These are phyloP conservation scores for Kodamaea laetipori DNA, from an alignment of 805 yeast species.

Conservation along the genomic window DNA sequence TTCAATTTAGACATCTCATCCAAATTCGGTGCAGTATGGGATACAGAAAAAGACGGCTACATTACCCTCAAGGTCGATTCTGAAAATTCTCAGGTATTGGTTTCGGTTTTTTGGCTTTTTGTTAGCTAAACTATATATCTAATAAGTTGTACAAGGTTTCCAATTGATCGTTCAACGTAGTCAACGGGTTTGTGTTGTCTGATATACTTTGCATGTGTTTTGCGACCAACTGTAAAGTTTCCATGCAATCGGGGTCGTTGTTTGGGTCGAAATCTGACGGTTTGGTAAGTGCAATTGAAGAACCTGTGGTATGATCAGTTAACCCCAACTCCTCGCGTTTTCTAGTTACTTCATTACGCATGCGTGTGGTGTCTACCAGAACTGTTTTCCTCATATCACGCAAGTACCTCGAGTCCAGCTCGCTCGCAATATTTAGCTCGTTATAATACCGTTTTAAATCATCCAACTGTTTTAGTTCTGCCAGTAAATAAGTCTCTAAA, in stretches of 20 bases:
- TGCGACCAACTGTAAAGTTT: constrained; percentile 18
- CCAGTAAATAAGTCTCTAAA: constrained; percentile 41
- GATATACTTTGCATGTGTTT: constrained; percentile 19
- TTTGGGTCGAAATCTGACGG: constrained; percentile 14
- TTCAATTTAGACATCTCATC: constrained; percentile 30
- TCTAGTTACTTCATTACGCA: constrained; percentile 6
- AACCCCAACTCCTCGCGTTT: constrained; percentile 7
- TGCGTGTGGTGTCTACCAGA: constrained; percentile 7
- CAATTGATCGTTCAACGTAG: constrained; percentile 18
- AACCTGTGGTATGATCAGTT: not conserved
- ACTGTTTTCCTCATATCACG: constrained; percentile 31
- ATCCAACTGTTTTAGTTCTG: constrained; percentile 40
- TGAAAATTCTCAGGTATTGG: constrained; percentile 6
- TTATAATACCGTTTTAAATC: constrained; percentile 32
- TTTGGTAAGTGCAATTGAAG: no score
- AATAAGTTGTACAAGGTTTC: constrained; percentile 19
- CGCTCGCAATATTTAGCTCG: constrained; percentile 24
- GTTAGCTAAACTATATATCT: constrained; percentile 12
- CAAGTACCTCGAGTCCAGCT: constrained; percentile 37
- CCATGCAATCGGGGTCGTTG: constrained; percentile 19
- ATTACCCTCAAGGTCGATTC: constrained; percentile 34
- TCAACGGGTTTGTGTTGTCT: constrained; percentile 17
- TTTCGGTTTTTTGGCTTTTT: constrained; percentile 21
- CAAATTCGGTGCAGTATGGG: constrained; percentile 59
- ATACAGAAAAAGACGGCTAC: constrained; percentile 55